These are phyloP conservation scores for Moelleriella libera DNA, from an alignment of 2,329 filamentous ascomycete genomes.

Conservation along the genomic window DNA sequence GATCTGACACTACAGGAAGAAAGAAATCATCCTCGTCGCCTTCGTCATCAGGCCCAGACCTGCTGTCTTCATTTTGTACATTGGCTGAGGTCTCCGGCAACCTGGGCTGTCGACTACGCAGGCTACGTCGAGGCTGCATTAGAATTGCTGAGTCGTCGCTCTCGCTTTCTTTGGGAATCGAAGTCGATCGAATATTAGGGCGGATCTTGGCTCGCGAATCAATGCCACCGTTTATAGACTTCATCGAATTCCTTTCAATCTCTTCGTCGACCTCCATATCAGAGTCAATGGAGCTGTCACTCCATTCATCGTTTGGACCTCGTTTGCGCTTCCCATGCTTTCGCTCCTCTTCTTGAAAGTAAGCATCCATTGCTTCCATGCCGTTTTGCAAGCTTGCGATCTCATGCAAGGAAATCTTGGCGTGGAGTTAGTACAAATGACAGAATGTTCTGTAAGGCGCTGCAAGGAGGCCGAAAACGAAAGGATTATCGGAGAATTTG, in stretches of 20 bases:
- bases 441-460: too few relatives aligned
- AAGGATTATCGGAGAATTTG: too few relatives aligned
- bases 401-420: slow-evolving; percentile 16
- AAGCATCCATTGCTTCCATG: slow-evolving; percentile 11
- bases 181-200: neutral
- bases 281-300: neutral
- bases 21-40: slow-evolving; percentile 19
- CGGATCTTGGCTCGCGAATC: neutral
- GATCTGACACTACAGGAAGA: slow-evolving; percentile 21
- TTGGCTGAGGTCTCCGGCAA: neutral
- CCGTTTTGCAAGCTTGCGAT: slow-evolving; percentile 19
- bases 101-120: slow-evolving; percentile 1
- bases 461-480: too few relatives aligned
- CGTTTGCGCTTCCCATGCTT: slow-evolving; percentile 17
- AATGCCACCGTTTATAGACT: slow-evolving; percentile 7
- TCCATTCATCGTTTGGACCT: slow-evolving; percentile 13
- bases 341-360: slow-evolving; percentile 8
- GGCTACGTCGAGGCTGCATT: slow-evolving; percentile 4
- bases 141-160: slow-evolving; percentile 1
- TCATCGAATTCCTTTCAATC: neutral
- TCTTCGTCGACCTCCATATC: slow-evolving; percentile 11
- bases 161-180: neutral
- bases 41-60: slow-evolving; percentile 5
- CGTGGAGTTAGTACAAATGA: slow-evolving; percentile 6
- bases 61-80: neutral